A percentile compares a stretch with the other conserved stretches of the same genome.
These are phyloP conservation scores for Tricholoma hemisulphureum DNA, from an alignment of 768 basidiomycete genomes.

Conservation along the genomic window DNA sequence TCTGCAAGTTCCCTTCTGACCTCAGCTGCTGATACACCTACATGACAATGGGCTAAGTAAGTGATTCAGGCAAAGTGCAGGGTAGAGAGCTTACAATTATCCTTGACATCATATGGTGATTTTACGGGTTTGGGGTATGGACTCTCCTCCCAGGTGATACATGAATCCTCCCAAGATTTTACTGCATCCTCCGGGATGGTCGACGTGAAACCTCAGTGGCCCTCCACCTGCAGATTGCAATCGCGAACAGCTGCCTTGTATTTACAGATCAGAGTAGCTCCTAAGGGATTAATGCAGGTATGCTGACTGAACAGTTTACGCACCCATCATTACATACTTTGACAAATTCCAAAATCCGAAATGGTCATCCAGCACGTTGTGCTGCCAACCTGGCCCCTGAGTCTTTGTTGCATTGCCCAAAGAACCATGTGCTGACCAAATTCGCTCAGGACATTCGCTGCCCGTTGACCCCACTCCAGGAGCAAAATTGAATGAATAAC, in stretches of 20 bases:
- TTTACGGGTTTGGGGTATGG: neutral
- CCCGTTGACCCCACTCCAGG: constrained; percentile 26
- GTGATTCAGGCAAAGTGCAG: too few relatives aligned
- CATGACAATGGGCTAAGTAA: too few relatives aligned
- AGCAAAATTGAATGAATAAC: constrained; percentile 28
- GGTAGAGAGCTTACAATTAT: too few relatives aligned
- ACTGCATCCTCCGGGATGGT: neutral
- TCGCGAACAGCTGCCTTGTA: neutral
- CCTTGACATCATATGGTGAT: too few relatives aligned
- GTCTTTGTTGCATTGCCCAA: too few relatives aligned
- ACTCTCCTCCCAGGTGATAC: neutral
- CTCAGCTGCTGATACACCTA: constrained; percentile 2
- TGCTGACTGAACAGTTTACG: too few relatives aligned
- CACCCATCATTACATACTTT: neutral
- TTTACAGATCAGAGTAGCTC: neutral
- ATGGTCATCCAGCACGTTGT: constrained; percentile 20
- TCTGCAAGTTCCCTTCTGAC: constrained; percentile 5
- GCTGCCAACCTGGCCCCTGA: too few relatives aligned
- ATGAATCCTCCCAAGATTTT: neutral
- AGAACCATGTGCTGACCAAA: constrained; percentile 31
- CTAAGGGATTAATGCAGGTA: too few relatives aligned
- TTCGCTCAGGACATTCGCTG: constrained; percentile 32
- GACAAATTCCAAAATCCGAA: neutral
- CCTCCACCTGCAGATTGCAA: too few relatives aligned
- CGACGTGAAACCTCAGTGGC: too few relatives aligned